A percentile compares a stretch with the other conserved stretches of the same genome.
phyloP scores from a whole-genome alignment of 108 stramenopile genomes.

The Cyclotella cryptica region DNA sequence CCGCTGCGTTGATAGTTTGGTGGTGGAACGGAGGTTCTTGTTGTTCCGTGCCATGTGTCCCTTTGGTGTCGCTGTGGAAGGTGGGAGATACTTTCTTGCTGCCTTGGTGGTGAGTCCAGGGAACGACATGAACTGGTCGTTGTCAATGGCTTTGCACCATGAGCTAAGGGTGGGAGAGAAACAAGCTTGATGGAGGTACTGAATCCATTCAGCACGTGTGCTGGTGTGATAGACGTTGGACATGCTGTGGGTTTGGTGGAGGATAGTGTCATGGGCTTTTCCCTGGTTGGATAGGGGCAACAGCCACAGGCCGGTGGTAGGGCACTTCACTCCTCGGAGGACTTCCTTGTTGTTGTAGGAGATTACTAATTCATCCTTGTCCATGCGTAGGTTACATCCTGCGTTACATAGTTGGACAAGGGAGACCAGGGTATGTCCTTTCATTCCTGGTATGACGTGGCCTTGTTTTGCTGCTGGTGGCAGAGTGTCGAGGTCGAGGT shows the following conservation, averaged over 20 bases:
- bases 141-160: not conserved
- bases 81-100: not conserved
- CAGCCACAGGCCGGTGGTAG: not conserved
- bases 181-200: not conserved
- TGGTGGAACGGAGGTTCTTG: not conserved
- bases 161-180: too few species aligned
- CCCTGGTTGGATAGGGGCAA: too few species aligned
- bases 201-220: not conserved
- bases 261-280: too few species aligned
- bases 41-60: not conserved
- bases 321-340: not conserved
- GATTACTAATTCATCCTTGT: not conserved
- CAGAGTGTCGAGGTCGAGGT: too few species aligned
- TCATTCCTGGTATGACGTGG: not conserved
- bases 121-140: not conserved
- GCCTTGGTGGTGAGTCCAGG: not conserved
- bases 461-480: not conserved
- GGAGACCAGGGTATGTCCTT: not conserved
- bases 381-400: not conserved
- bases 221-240: not conserved
- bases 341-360: not conserved
- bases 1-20: not conserved
- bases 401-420: not conserved
- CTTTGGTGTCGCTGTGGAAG: not conserved
- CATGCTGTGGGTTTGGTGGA: too few species aligned